Evolutionary conservation across 768 basidiomycete species (phyloP).

Genomic region (Hygrophorus pudorinus): DNA sequence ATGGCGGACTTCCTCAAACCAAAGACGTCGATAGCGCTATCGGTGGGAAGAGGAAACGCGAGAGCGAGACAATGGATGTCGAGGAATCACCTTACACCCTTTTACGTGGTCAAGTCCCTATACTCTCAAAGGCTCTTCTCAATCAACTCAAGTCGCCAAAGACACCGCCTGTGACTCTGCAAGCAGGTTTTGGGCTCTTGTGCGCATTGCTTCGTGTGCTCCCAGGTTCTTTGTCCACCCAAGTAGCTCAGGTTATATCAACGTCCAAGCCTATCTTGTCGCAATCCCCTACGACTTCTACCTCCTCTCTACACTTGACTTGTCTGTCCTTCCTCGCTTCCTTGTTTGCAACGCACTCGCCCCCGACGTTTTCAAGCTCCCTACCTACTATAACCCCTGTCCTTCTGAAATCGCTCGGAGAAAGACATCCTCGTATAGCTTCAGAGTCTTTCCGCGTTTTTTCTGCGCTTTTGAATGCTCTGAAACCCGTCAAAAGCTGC

Average conservation of each 20-base stretch:
- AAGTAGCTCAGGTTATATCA: conserved; percentile 52
- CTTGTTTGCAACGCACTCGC: conserved; percentile 67
- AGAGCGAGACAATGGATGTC: conserved; percentile 59
- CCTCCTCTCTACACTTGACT: conserved; percentile 74
- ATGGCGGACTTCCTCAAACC: conserved; percentile 52
- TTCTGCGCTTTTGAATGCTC: conserved; percentile 67
- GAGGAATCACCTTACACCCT: conserved; percentile 50
- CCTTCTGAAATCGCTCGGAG: conserved; percentile 62
- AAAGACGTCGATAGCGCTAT: conserved; percentile 38
- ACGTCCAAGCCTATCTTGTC: conserved; percentile 58
- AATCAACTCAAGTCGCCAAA: conserved; percentile 80
- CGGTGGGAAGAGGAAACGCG: conserved; percentile 70
- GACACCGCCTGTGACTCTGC: conserved; percentile 65
- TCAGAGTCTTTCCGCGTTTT: conserved; percentile 85
- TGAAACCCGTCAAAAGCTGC: conserved; percentile 54
- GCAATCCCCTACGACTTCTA: conserved; percentile 61
- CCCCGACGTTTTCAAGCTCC: conserved; percentile 45
- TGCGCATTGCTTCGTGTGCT: conserved; percentile 69
- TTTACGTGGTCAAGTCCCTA: conserved; percentile 66
- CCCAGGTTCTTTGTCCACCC: conserved; percentile 70
- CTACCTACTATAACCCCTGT: conserved; percentile 65
- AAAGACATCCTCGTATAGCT: conserved; percentile 83
- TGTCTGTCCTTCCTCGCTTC: conserved; percentile 78
- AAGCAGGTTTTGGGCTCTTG: conserved; percentile 79
- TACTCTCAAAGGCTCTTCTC: conserved; percentile 70